Base-by-base conservation (phyloP, 176 grass and related monocot genomes). In the Eragrostis curvula region DNA sequence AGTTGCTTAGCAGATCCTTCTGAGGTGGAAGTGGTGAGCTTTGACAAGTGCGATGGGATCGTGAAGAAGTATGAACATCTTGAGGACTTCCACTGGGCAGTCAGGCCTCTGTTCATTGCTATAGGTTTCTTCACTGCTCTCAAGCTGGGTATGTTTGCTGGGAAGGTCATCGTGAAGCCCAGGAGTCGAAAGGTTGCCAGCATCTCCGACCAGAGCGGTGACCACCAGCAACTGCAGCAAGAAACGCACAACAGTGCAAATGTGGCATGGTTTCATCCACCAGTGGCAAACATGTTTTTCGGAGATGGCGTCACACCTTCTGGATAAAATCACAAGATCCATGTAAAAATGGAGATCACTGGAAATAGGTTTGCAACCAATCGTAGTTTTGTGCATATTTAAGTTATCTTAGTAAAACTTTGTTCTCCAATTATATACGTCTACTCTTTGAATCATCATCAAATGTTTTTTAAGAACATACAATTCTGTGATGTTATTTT, bases 31-130 rank as follows among this genome's bases (percentile, higher is more conserved):
- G 59, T 55, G 16, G 91, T 96, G 64, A 96, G 68, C 78, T 99
- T 99, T 61, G 85, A 90, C 66, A 94, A 89, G 42, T 99, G 93
- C 0, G 87, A 99, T 20, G 97, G 97, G 63, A 65, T 94, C n/a
- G 73, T 90, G 49, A 92, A 96, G 89, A 99, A 99, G 73, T 99
- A 96, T 40, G 85, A 92, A 64, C 97, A 99, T 83, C 91, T 99
- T 0, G 93, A 99, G 74, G 93, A 99, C 69, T 96, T 94, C 66
- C 97, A 99, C 57, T 99, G 97, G 97, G 91, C 74, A 3, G 85
- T 99, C 8, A 89, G 93, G 89, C 97, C 97, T 5, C 87, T 99
- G 51, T 82, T 94, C 75, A 88, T 94, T 12, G 87, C 87, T 13
- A 45, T 99, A 40, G 93, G 97, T 25, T 85, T 96, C 70, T 94